Conservation (phyloP, 768 basidiomycete genomes). For the Boletus rubroflammeus region DNA sequence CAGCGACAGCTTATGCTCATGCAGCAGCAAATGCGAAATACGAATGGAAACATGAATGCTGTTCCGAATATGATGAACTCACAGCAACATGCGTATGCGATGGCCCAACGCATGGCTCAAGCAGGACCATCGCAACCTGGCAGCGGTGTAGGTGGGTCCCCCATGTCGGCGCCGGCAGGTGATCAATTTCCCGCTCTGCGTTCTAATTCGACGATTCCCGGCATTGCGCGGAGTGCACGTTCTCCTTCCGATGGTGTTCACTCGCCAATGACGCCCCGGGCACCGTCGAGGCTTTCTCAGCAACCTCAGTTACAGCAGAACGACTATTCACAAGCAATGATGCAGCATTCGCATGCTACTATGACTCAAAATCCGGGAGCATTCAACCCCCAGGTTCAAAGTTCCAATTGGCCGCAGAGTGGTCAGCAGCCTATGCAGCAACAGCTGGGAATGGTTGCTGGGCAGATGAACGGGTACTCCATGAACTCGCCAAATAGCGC, state of each 20-base stretch:
- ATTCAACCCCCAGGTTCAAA: slow-evolving; percentile 36
- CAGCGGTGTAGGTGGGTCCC: slow-evolving; percentile 35
- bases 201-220: slow-evolving; percentile 61
- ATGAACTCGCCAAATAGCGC: slow-evolving; percentile 39
- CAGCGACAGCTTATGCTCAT: slow-evolving; percentile 47
- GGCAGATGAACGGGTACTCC: slow-evolving; percentile 34
- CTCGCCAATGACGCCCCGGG: slow-evolving; percentile 41
- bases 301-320: slow-evolving; percentile 50
- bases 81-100: slow-evolving; percentile 33
- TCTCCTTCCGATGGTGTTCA: slow-evolving; percentile 66
- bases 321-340: slow-evolving; percentile 37
- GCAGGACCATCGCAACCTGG: slow-evolving; percentile 36
- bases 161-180: slow-evolving; percentile 39
- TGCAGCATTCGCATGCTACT: slow-evolving; percentile 34
- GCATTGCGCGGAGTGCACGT: slow-evolving; percentile 70
- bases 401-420: slow-evolving; percentile 48
- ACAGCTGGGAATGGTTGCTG: slow-evolving; percentile 32
- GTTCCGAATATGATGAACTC: slow-evolving; percentile 32
- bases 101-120: slow-evolving; percentile 45
- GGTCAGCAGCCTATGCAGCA: slow-evolving; percentile 52
- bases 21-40: slow-evolving; percentile 33
- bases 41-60: slow-evolving; percentile 25
- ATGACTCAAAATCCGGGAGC: slow-evolving; percentile 27
- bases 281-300: slow-evolving; percentile 33
- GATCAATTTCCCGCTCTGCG: slow-evolving; percentile 49